Evolutionary conservation across 768 basidiomycete species (phyloP).

Genomic region (Rhizopogon salebrosus): DNA sequence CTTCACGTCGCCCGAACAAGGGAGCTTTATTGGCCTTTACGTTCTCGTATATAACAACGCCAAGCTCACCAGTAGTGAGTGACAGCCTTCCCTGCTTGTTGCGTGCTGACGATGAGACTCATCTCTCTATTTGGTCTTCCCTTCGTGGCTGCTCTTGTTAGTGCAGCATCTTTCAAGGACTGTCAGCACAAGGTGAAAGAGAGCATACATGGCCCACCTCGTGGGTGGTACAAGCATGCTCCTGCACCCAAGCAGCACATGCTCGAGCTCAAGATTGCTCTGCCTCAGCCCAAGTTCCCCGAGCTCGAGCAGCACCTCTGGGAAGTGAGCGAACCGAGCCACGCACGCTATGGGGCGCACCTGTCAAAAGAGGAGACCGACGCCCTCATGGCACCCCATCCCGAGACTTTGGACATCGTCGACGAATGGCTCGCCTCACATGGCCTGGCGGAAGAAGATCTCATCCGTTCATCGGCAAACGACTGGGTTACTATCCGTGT

Average conservation of each 20-base stretch:
- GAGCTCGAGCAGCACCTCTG: conserved; percentile 47
- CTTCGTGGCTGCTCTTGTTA: conserved; percentile 6
- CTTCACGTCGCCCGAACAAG: background rate
- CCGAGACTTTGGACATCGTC: conserved; percentile 47
- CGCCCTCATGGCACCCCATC: conserved; percentile 51
- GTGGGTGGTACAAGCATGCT: conserved; percentile 42
- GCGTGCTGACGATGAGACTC: conserved; percentile 22
- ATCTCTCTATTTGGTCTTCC: background rate
- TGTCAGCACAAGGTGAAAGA: conserved; percentile 43
- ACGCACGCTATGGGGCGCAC: conserved; percentile 50
- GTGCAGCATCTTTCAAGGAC: conserved; percentile 8
- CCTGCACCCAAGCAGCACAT: conserved; percentile 40
- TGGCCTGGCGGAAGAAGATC: conserved; percentile 43
- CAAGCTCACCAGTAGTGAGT: background rate
- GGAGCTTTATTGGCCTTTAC: background rate
- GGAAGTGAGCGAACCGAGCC: conserved; percentile 53
- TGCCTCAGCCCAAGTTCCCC: conserved; percentile 48
- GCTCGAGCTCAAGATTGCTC: conserved; percentile 53
- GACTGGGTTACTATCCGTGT: conserved; percentile 66
- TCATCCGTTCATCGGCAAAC: conserved; percentile 54
- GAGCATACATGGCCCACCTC: conserved; percentile 35
- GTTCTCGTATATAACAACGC: background rate
- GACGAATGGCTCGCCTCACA: conserved; percentile 58
- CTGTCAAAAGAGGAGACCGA: conserved; percentile 66
- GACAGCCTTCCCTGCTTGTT: conserved; percentile 9